phyloP scores from a whole-genome alignment of 2,329 filamentous ascomycete genomes.

The Penicillium sp. region DNA sequence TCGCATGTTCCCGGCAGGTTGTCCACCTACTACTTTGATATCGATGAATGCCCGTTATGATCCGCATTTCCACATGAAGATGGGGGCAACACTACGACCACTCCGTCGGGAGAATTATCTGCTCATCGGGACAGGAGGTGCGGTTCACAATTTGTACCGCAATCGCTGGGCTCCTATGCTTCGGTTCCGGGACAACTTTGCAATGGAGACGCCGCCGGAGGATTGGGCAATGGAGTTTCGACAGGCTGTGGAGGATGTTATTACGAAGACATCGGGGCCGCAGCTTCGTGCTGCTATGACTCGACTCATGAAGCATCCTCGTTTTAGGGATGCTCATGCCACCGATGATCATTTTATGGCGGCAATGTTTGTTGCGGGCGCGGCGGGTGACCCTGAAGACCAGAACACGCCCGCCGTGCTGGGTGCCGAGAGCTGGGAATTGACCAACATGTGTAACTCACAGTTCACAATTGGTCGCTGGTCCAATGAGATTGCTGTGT shows the following conservation, averaged over 20 bases:
- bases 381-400: constrained; percentile 52
- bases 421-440: constrained; percentile 64
- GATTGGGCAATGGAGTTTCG: constrained; percentile 64
- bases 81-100: constrained; percentile 58
- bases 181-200: constrained; percentile 62
- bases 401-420: constrained; percentile 30
- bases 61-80: constrained; percentile 57
- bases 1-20: constrained; percentile 66
- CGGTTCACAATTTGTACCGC: constrained; percentile 70
- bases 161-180: constrained; percentile 68
- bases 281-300: constrained; percentile 56
- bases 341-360: constrained; percentile 73
- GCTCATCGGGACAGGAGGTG: constrained; percentile 61
- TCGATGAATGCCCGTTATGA: constrained; percentile 58
- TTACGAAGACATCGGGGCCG: constrained; percentile 57
- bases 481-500: constrained; percentile 18
- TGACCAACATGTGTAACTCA: constrained; percentile 65
- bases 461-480: constrained; percentile 57
- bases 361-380: constrained; percentile 62
- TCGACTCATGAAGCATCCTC: constrained; percentile 67
- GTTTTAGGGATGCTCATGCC: constrained; percentile 65
- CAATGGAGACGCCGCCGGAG: constrained; percentile 59
- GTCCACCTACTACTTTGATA: constrained; percentile 64
- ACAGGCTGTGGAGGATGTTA: constrained; percentile 62
- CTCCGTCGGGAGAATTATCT: constrained; percentile 58